Evolutionary conservation across 257 asterid species (phyloP).

Genomic region (Coffea eugenioides): DNA sequence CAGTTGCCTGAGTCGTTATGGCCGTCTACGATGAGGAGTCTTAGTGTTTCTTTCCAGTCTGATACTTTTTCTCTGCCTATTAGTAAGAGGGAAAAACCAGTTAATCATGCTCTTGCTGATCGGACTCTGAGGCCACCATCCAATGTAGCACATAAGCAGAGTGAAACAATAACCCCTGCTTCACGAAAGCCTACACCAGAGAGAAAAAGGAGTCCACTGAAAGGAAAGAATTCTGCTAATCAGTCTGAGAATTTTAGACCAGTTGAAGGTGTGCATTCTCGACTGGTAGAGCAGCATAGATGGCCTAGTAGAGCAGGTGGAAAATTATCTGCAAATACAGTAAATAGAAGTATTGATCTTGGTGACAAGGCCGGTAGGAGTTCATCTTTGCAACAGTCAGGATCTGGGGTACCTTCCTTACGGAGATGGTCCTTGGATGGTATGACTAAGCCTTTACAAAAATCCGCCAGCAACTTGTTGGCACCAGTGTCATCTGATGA

Average conservation of each 20-base stretch:
- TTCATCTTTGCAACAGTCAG: constrained; percentile 36
- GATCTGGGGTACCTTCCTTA: constrained; percentile 33
- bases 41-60: constrained; percentile 58
- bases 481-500: constrained; percentile 36
- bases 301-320: constrained; percentile 67
- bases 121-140: constrained; percentile 56
- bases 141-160: constrained; percentile 52
- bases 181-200: constrained; percentile 69
- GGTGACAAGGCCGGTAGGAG: constrained; percentile 43
- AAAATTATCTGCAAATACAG: constrained; percentile 35
- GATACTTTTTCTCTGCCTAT: constrained; percentile 45
- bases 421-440: constrained; percentile 77
- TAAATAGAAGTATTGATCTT: constrained; percentile 48
- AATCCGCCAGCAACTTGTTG: constrained; percentile 51
- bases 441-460: constrained; percentile 41
- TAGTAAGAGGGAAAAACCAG: constrained; percentile 58
- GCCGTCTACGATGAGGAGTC: constrained; percentile 79
- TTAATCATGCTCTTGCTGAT: constrained; percentile 40
- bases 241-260: constrained; percentile 81
- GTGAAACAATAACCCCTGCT: constrained; percentile 32
- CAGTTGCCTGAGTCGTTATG: constrained; percentile 69
- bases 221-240: constrained; percentile 56
- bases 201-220: constrained; percentile 68
- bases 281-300: constrained; percentile 69
- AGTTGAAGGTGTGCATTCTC: constrained; percentile 47